A percentile compares a stretch with the other conserved stretches of the same genome.
Conservation (phyloP, 2,329 filamentous ascomycete species). For the Tolypocladium ophioglossoides region DNA sequence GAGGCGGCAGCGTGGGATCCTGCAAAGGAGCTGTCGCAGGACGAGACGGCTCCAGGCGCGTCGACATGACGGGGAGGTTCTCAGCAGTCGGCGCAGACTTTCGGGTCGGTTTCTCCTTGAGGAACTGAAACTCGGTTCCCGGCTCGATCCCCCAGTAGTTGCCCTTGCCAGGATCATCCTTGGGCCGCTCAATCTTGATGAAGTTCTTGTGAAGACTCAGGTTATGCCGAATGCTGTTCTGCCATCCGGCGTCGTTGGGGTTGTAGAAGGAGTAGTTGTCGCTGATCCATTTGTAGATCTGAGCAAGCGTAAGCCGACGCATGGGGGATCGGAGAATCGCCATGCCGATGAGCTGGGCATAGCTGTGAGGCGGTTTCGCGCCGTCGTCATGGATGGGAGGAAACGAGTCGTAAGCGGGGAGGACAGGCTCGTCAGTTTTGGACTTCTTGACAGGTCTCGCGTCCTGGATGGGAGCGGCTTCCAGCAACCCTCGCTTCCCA, state of each 20-base stretch:
- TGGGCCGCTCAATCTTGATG: conserved; percentile 87
- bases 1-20: conserved; percentile 39
- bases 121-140: conserved; percentile 81
- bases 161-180: conserved; percentile 94
- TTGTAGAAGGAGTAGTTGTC: conserved; percentile 86
- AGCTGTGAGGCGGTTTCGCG: conserved; percentile 81
- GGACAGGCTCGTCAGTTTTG: conserved; percentile 43
- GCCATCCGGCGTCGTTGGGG: conserved; percentile 80
- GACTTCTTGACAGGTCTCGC: conserved; percentile 56
- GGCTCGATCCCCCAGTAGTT: conserved; percentile 93
- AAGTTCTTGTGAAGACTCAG: conserved; percentile 95
- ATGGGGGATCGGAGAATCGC: conserved; percentile 81
- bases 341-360: conserved; percentile 93
- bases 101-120: conserved; percentile 71
- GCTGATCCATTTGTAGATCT: conserved; percentile 99
- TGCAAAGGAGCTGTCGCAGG: conserved; percentile 27
- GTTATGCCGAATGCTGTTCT: conserved; percentile 98
- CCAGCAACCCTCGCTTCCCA: conserved; percentile 55
- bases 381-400: conserved; percentile 76
- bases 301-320: conserved; percentile 75
- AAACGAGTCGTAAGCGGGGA: conserved; percentile 71
- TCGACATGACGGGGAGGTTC: conserved; percentile 48
- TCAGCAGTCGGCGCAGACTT: conserved; percentile 45
- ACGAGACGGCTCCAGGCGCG: conserved; percentile 41
- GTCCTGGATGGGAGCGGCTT: conserved; percentile 64